A percentile compares a stretch with the other conserved stretches of the same genome.
Evolutionary conservation across 2,329 filamentous ascomycete genomes (phyloP).

Genomic region (Trichoderma sp.): DNA sequence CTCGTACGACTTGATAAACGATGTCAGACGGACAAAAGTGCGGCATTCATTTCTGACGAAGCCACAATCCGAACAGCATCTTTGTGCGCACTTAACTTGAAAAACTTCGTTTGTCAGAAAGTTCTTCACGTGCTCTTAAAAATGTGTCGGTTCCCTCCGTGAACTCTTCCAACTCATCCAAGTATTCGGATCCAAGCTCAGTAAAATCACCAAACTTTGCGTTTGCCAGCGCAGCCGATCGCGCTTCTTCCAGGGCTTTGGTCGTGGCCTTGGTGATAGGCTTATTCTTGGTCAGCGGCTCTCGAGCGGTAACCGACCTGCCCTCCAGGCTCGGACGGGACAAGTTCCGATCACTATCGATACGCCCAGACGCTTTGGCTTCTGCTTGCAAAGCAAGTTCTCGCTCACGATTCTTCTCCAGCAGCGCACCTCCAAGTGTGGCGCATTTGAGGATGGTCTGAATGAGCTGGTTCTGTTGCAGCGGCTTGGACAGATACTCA

Average conservation of each 20-base stretch:
- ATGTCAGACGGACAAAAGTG: neutral
- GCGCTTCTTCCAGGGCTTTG: constrained; percentile 39
- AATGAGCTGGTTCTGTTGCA: constrained; percentile 96
- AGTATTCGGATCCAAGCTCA: neutral
- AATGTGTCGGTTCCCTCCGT: constrained; percentile 52
- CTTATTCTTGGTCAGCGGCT: constrained; percentile 50
- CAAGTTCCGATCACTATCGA: constrained; percentile 44
- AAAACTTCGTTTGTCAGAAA: constrained; percentile 46
- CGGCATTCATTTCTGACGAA: neutral
- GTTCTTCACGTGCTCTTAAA: constrained; percentile 53
- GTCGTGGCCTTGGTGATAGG: constrained; percentile 22
- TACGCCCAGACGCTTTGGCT: constrained; percentile 48
- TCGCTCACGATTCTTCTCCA: constrained; percentile 73
- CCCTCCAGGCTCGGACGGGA: constrained; percentile 53
- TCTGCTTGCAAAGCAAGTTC: constrained; percentile 58
- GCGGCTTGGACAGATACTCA: constrained; percentile 94
- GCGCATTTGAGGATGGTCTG: constrained; percentile 97
- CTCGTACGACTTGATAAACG: neutral
- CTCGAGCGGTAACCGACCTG: constrained; percentile 71
- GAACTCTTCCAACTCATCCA: constrained; percentile 38
- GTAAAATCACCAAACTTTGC: constrained; percentile 4
- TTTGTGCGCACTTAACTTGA: constrained; percentile 38
- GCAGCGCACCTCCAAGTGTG: constrained; percentile 80
- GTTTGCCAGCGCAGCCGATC: constrained; percentile 5
- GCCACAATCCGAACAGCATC: neutral